phyloP scores from a whole-genome alignment of 2,329 filamentous ascomycete genomes.

The Fusarium algeriense region DNA sequence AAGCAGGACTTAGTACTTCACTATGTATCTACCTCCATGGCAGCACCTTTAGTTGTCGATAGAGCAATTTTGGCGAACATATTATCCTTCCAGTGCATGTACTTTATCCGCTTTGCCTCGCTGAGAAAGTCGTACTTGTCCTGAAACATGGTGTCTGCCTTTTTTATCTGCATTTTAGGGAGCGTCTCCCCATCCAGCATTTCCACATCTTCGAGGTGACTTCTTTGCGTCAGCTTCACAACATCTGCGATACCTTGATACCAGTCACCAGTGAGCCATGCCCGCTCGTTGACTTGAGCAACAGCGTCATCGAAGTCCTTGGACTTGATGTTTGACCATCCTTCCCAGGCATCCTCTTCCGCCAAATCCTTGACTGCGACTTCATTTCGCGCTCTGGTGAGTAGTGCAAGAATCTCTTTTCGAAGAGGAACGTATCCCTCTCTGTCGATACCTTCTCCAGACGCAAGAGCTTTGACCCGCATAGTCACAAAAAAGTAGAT shows the following conservation, averaged over 20 bases:
- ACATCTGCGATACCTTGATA: conserved; percentile 70
- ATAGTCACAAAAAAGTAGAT: conserved; percentile 71
- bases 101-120: conserved; percentile 71
- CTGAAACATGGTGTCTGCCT: conserved; percentile 79
- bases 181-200: conserved; percentile 51
- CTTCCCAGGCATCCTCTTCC: conserved; percentile 65
- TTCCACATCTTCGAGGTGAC: conserved; percentile 52
- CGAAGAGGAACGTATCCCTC: conserved; percentile 60
- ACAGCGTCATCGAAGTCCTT: conserved; percentile 73
- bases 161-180: conserved; percentile 58
- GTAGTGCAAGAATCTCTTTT: conserved; percentile 60
- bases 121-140: conserved; percentile 79
- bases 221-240: conserved; percentile 51
- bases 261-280: conserved; percentile 74
- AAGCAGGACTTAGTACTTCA: conserved; percentile 43
- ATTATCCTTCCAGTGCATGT: conserved; percentile 71
- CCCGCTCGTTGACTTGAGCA: conserved; percentile 65
- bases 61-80: conserved; percentile 70
- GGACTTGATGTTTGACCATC: conserved; percentile 62
- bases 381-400: conserved; percentile 57
- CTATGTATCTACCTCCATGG: conserved; percentile 54
- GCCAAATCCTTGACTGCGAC: conserved; percentile 54
- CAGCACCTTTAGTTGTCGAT: conserved; percentile 44
- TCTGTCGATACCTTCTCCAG: conserved; percentile 55
- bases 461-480: conserved; percentile 58